Evolutionary conservation across 768 basidiomycete genomes (phyloP).

Genomic region (Chalciporus piperatus): DNA sequence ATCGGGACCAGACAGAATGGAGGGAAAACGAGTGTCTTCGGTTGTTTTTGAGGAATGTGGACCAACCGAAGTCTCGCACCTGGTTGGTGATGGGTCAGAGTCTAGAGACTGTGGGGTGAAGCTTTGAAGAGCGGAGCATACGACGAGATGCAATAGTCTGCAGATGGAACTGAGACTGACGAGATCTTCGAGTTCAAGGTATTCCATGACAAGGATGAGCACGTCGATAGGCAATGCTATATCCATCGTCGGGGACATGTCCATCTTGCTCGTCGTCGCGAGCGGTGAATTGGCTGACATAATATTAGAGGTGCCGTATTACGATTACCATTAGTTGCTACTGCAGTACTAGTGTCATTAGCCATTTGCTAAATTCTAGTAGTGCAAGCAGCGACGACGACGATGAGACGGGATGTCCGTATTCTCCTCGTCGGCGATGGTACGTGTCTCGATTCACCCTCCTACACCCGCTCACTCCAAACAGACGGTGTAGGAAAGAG

Average conservation of each 20-base stretch:
- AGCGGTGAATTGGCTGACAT: constrained; percentile 15
- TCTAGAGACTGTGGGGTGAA: neutral
- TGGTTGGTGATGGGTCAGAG: constrained; percentile 22
- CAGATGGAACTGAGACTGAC: constrained; percentile 29
- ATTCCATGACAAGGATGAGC: constrained; percentile 49
- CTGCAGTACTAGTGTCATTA: no score
- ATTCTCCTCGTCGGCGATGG: constrained; percentile 94
- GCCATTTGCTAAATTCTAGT: neutral
- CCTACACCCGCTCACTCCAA: neutral
- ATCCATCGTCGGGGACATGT: neutral
- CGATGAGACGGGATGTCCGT: constrained; percentile 89
- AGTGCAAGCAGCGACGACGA: constrained; percentile 15
- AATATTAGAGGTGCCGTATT: no score
- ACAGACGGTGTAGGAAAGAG: constrained; percentile 97
- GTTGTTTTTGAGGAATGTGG: constrained; percentile 46
- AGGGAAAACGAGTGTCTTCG: constrained; percentile 56
- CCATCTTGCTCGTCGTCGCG: neutral
- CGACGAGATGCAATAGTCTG: constrained; percentile 36
- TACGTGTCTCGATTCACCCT: constrained; percentile 36
- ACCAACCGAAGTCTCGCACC: constrained; percentile 66
- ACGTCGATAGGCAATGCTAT: constrained; percentile 51
- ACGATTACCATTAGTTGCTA: no score
- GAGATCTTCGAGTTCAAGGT: constrained; percentile 44
- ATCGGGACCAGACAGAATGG: constrained; percentile 38
- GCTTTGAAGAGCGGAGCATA: constrained; percentile 29